Evolutionary conservation across 495 filamentous ascomycete species (phyloP).

Genomic region (Aspergillus sclerotiicarbonarius): DNA sequence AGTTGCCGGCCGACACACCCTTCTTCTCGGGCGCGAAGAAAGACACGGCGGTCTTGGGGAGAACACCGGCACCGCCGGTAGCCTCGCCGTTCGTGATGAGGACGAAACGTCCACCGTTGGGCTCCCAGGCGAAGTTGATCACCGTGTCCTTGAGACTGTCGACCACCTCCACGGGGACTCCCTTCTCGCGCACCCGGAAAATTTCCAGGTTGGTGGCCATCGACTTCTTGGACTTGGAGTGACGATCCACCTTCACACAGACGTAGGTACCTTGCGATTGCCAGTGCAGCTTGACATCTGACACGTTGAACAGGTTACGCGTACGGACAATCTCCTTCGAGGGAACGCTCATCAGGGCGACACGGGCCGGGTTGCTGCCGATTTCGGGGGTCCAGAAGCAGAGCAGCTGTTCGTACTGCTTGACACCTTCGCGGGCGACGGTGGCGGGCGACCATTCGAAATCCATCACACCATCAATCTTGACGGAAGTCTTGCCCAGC

Average conservation of each 20-base stretch:
- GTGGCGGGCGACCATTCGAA: conserved; percentile 95
- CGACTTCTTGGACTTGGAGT: conserved; percentile 98
- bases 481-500: conserved; percentile 83
- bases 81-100: conserved; percentile 93
- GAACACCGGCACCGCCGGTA: conserved; percentile 69
- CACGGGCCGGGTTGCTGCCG: conserved; percentile 95
- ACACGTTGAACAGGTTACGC: conserved; percentile 94
- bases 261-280: conserved; percentile 90
- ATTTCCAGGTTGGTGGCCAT: conserved; percentile 96
- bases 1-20: conserved; percentile 75
- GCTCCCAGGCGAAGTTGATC: conserved; percentile 99
- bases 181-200: conserved; percentile 94
- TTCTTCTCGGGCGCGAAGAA: conserved; percentile 99
- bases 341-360: conserved; percentile 93
- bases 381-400: conserved; percentile 99
- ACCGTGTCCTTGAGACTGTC: conserved; percentile 97
- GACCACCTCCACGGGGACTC: conserved; percentile 95
- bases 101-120: conserved; percentile 94
- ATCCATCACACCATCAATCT: conserved; percentile 94
- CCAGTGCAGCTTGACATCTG: conserved; percentile 93
- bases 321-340: conserved; percentile 90
- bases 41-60: conserved; percentile 90
- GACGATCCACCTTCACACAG: conserved; percentile 97
- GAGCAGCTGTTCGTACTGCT: conserved; percentile 89
- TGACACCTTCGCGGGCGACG: conserved; percentile 73